These are phyloP conservation scores for Phytophthora capsici DNA, from an alignment of 352 stramenopile genomes.

Conservation along the genomic window DNA sequence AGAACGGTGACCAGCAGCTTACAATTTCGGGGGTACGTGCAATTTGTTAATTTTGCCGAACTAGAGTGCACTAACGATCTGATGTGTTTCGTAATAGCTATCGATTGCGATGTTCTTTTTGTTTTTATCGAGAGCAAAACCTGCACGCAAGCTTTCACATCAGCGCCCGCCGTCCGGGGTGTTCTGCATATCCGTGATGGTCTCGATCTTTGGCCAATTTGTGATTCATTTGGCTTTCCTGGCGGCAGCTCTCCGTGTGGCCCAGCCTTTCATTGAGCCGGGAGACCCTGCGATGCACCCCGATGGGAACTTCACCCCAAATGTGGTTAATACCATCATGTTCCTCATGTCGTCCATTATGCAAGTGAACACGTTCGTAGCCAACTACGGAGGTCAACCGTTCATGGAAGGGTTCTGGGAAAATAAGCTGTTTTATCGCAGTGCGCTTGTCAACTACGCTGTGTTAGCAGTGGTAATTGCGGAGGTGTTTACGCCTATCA, in stretches of 20 bases:
- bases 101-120: constrained; percentile 79
- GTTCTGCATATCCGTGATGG: constrained; percentile 92
- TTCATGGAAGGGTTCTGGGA: constrained; percentile 98
- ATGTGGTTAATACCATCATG: constrained; percentile 98
- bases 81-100: constrained; percentile 60
- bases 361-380: constrained; percentile 96
- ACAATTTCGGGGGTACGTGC: constrained; percentile 50
- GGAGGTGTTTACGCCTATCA: constrained; percentile 89
- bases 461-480: constrained; percentile 91
- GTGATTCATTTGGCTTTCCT: constrained; percentile 96
- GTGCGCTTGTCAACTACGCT: constrained; percentile 79
- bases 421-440: constrained; percentile 94
- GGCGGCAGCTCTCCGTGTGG: constrained; percentile 87
- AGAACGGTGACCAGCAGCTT: constrained; percentile 98
- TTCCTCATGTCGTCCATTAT: constrained; percentile 96
- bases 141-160: constrained; percentile 93
- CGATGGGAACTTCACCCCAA: constrained; percentile 97
- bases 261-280: constrained; percentile 87
- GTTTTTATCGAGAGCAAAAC: constrained; percentile 84
- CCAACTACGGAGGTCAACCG: constrained; percentile 98
- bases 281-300: constrained; percentile 80
- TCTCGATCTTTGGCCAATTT: constrained; percentile 97
- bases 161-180: constrained; percentile 94
- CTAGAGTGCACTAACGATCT: constrained; percentile 49
- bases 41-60: constrained; percentile 45